These are phyloP conservation scores for Diaporthe sp. DNA, from an alignment of 2,329 filamentous ascomycete species.

Conservation along the genomic window DNA sequence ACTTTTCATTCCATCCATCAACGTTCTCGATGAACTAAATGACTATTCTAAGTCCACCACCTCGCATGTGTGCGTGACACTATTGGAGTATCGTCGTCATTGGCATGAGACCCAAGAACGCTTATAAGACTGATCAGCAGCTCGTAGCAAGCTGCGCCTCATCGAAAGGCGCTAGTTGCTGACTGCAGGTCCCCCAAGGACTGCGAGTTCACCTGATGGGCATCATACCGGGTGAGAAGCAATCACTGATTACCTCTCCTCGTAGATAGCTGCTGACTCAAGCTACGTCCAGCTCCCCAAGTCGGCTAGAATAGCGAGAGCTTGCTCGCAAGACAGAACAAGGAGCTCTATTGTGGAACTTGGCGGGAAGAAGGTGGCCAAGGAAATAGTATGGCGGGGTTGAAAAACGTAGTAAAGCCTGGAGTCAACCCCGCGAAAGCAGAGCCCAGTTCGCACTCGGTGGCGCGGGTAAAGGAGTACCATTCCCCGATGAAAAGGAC, in stretches of 20 bases:
- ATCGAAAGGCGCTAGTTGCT: background rate
- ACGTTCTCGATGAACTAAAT: background rate
- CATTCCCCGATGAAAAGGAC: background rate
- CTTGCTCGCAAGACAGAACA: background rate
- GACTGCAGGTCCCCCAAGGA: background rate
- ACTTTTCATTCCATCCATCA: background rate
- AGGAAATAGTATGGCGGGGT: background rate
- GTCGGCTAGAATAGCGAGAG: background rate
- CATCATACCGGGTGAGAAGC: background rate
- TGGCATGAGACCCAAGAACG: background rate
- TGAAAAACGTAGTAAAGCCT: background rate
- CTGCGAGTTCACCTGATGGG: background rate
- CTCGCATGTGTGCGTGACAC: background rate
- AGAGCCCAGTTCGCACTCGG: background rate
- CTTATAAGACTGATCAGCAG: background rate
- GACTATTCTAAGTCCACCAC: background rate
- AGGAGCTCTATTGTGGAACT: background rate
- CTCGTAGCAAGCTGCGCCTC: background rate
- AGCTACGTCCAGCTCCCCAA: background rate
- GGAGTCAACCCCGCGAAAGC: background rate
- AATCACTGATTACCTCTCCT: background rate
- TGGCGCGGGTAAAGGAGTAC: background rate
- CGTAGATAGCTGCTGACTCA: background rate
- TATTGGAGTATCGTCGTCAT: background rate
- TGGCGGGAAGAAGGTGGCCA: background rate